Percentiles rank a stretch among this genome's conserved stretches.
Evolutionary conservation across 306 rosid species (phyloP).

Genomic region (Hippophae rhamnoides): DNA sequence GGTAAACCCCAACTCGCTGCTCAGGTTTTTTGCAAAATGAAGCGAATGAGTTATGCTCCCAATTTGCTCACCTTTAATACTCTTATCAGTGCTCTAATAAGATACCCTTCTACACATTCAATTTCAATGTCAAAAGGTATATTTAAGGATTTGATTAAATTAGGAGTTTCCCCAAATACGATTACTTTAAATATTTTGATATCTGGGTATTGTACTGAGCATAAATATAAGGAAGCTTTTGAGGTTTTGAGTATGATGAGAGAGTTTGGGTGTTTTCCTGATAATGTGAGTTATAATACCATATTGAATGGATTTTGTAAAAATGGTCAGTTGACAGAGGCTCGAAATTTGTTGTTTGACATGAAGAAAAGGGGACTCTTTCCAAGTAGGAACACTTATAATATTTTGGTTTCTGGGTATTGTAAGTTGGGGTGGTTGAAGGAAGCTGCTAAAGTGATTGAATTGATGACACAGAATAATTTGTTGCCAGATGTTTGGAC

Average conservation of each 20-base stretch:
- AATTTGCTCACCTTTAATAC: constrained; percentile 66
- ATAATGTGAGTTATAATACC: constrained; percentile 67
- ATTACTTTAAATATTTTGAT: constrained; percentile 59
- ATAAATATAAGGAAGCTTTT: constrained; percentile 39
- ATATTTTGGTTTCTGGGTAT: constrained; percentile 74
- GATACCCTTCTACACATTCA: constrained; percentile 36
- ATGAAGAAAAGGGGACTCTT: constrained; percentile 50
- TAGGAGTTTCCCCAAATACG: constrained; percentile 38
- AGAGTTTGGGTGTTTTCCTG: constrained; percentile 48
- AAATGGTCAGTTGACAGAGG: constrained; percentile 40
- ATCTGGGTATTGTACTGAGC: constrained; percentile 44
- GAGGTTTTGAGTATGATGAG: constrained; percentile 36
- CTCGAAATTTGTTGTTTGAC: constrained; percentile 41
- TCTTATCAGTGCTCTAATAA: constrained; percentile 48
- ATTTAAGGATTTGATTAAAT: constrained; percentile 32
- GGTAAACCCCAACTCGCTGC: constrained; percentile 46
- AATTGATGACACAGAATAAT: constrained; percentile 45
- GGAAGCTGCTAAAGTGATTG: constrained; percentile 59
- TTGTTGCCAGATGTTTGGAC: constrained; percentile 74
- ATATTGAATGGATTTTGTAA: constrained; percentile 50
- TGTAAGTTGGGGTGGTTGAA: constrained; percentile 64
- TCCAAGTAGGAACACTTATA: constrained; percentile 57
- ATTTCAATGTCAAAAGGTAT: constrained; percentile 26
- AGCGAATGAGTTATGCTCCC: constrained; percentile 34
- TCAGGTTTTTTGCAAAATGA: constrained; percentile 63